phyloP scores from a whole-genome alignment of 139 green algal species.

The Chlorella sp. region DNA sequence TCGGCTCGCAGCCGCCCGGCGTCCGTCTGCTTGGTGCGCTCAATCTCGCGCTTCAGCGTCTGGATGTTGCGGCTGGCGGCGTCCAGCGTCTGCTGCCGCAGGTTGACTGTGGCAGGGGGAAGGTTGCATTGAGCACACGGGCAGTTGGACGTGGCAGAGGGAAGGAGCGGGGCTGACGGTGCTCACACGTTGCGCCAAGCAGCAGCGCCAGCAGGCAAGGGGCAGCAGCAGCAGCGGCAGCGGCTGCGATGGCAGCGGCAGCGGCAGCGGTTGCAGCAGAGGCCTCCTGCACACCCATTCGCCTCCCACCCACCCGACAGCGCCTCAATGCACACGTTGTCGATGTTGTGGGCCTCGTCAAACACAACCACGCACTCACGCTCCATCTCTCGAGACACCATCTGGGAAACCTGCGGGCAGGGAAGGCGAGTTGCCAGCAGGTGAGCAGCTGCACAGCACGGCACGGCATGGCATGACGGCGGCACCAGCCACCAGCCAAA shows the following conservation, averaged over 20 bases:
- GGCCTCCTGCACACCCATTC: background rate
- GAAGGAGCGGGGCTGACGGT: background rate
- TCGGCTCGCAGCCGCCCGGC: conserved; percentile 80
- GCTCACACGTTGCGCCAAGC: too few relatives aligned
- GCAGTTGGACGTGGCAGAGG: too few relatives aligned
- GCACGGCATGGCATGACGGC: too few relatives aligned
- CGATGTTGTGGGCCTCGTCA: conserved; percentile 99
- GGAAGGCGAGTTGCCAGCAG: background rate
- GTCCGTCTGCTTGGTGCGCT: conserved; percentile 74
- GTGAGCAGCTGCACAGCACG: background rate
- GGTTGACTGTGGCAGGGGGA: conserved; percentile 63
- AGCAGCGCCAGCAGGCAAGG: too few relatives aligned
- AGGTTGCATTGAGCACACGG: too few relatives aligned
- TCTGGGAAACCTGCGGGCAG: conserved; percentile 65
- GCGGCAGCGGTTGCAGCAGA: background rate
- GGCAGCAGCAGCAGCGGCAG: too few relatives aligned
- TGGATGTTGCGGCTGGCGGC: conserved; percentile 85
- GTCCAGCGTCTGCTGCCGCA: conserved; percentile 91
- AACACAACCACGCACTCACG: conserved; percentile 98
- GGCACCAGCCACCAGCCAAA: too few relatives aligned
- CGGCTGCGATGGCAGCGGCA: too few relatives aligned
- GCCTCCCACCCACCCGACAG: conserved; percentile 25
- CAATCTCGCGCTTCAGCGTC: conserved; percentile 69
- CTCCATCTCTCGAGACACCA: conserved; percentile 98
- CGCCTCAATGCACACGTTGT: conserved; percentile 99